phyloP scores from a whole-genome alignment of 345 rosid species.

The Erodium maritimum region DNA sequence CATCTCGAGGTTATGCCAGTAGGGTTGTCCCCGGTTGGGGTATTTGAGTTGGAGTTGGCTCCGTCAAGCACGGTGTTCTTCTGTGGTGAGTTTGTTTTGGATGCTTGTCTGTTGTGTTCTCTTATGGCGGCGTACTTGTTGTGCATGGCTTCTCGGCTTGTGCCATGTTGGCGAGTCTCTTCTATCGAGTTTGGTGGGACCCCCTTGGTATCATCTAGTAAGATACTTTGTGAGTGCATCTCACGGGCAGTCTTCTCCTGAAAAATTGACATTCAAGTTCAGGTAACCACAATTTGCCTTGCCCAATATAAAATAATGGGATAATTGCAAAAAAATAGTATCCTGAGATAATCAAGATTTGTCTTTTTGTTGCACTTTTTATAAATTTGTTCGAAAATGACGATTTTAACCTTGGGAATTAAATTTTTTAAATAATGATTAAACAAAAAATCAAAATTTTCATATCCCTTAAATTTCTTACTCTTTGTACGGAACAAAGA shows the following conservation, averaged over 20 bases:
- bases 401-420: too few species aligned
- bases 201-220: constrained; percentile 26
- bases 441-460: too few species aligned
- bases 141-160: constrained; percentile 74
- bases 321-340: too few species aligned
- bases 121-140: constrained; percentile 79
- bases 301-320: too few species aligned
- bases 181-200: constrained; percentile 40
- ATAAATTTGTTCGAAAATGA: too few species aligned
- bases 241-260: constrained; percentile 62
- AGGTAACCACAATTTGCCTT: too few species aligned
- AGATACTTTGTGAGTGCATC: constrained; percentile 44
- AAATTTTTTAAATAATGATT: too few species aligned
- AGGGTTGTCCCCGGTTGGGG: background rate
- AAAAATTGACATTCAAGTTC: background rate
- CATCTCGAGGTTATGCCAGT: constrained; percentile 60
- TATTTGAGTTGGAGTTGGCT: too few species aligned
- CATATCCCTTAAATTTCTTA: too few species aligned
- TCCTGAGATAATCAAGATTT: too few species aligned
- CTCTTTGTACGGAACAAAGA: too few species aligned
- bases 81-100: constrained; percentile 36
- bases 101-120: constrained; percentile 52
- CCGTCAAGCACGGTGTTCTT: constrained; percentile 52
- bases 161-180: constrained; percentile 45
- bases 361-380: too few species aligned